Evolutionary conservation across 805 yeast genomes (phyloP), one percentile per base, ranked within the genome.

Genomic region (Nakazawaea ernobii): DNA sequence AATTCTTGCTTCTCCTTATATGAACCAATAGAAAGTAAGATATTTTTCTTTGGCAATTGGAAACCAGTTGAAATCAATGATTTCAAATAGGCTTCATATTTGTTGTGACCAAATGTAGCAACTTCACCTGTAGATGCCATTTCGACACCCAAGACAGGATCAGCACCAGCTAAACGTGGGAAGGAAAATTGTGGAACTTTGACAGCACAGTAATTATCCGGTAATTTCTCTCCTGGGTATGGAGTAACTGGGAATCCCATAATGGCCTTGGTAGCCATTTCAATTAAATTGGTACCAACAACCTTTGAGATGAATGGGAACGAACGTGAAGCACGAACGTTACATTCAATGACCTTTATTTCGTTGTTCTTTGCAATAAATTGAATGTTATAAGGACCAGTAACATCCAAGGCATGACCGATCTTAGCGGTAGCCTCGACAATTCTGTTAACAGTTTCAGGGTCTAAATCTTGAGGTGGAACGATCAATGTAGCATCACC

Each of bases 51-150:
- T 59, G 99, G 99, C 53, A 92, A 71, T 61, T 82, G 83, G 82
- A 94, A 90, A 15, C 99, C 99, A 48, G 97, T 90, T 11, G 99
- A 89, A 50, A 94, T 75, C 68, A 94, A 76, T 29, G 97, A 86
- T 72, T 94, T 95, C 70, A 94, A 70, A 73, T 94, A 94, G 20
- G 99, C 99, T 73, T 95, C 99, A 63, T 90, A 91, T 70, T 92
- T 92, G 75, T 91, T 84, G 62, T 78, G 89, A 61, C 99, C 99
- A 63, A 94, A 92, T 53, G 95, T 80, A 43, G 99, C 99, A 62
- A 91, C 97, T 69, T 90, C 98, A 77, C 98, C 98, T 52, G 98
- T 92, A 29, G 97, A 92, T 15, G 98, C 97, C 98, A 92, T 92
- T 71, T 92, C 98, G 55, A 92, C 98, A 72, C 98, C 98, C 55